Evolutionary conservation across 176 grass and related monocot genomes (phyloP), one percentile per base, ranked within the genome.

Genomic region (Carex scoparia): DNA sequence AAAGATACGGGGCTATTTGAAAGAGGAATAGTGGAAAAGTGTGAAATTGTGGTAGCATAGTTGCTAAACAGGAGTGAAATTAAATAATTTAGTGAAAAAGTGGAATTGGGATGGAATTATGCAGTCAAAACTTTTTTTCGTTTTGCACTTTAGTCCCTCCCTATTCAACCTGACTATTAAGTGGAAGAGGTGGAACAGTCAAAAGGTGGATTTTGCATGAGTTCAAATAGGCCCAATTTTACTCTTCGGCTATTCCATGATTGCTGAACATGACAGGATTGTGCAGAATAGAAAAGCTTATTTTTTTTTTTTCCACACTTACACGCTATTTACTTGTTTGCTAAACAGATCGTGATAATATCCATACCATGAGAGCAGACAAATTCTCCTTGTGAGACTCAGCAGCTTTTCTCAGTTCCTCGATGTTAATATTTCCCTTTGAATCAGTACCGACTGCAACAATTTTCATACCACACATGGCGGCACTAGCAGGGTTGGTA

Each of bases 401-500:
- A 7, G 93, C 97, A 56, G 97, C 93, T 90, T 94, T 99, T 88
- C 69, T 95, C 65, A 99, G 18, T 79, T 99, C 97, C 86, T 89
- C 87, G 2, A 99, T 99, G 89, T 99, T 99, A 85, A 99, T 99
- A 86, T 99, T 99, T 79, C 97, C 97, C 81, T 96, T 94, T 83
- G 97, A 88, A 86, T 99, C 97, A 60, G 97, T 99, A 84, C 97
- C 97, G 31, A 99, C 91, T 79, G 97, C 91, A 84, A 99, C 94
- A 72, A 99, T 99, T 76, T 92, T 99, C 97, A 99, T 99, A 68
- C 97, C 97, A 53, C 92, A 95, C 97, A 99, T 99, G 71, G 97
- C 97, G 75, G 97, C 97, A 89, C 97, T 99, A 77, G 97, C 97
- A 61, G 97, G 97, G 73, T 99, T 99, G 61, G 97, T 99, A 30